Base-by-base conservation (phyloP, 1,284 basidiomycete genomes). In the Retiboletus flavoniger region DNA sequence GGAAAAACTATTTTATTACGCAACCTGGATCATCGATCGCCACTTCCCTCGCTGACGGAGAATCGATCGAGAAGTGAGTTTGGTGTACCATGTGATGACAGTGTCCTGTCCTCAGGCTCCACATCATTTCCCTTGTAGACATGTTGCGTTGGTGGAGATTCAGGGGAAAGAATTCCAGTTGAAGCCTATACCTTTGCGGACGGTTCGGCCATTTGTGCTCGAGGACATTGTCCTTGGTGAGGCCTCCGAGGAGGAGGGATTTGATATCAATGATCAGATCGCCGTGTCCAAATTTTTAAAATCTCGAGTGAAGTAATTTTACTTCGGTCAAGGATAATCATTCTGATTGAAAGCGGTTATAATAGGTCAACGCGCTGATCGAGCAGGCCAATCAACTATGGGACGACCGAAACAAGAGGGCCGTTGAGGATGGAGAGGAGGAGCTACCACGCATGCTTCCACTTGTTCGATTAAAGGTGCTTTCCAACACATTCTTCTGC, bases 1-100 rank as follows among this genome's bases (percentile, higher is more conserved):
- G 92, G 8, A 96, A 97, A 72, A 79, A 82, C 5, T 99, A 99
- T 74, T 86, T 83, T 63, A 95, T 99, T 66, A 84, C 87, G 0
- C 97, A 99, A 69, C 97, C 97, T 2, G 97, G 97, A 1, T 96
- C 93, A 7, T 94, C 91, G 0, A 87, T 99, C 4, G 97, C 96
- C 0, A 99, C 96, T 0, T 93, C 91, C 47, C 76, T 98, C 32
- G 89, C 93, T 0, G 91, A 94, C 45, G 95, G 95, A 2, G 95
- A 98, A 71, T 77, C 94, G 0, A 74, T 93, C 5, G 86, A 90
- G 63, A 98, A 98, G 93, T 95, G 58, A 51, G 83, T 74, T 4
- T 28, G 9, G 1, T 49, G 11, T 16, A 28, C 26, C 40, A 19
- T 16, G 26, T 56, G 41, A 24, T 58, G 29, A 45, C 3, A n/a